phyloP scores from a whole-genome alignment of 1,284 basidiomycete species.

The Apiotrichum sp. region DNA sequence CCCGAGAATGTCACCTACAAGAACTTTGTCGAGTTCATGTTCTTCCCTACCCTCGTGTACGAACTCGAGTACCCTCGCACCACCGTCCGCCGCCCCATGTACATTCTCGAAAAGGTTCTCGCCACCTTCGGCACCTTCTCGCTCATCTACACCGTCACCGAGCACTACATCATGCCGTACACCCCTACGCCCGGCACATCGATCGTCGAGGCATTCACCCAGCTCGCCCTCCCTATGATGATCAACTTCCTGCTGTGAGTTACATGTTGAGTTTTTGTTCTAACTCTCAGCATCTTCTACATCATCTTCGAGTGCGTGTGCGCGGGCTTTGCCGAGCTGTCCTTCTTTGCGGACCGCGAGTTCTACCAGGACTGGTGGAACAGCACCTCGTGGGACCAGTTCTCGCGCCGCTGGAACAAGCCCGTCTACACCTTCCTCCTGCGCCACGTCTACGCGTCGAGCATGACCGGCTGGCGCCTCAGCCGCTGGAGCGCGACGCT shows the following conservation, averaged over 20 bases:
- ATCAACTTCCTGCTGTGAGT: constrained; percentile 49
- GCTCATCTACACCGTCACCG: constrained; percentile 79
- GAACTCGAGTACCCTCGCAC: constrained; percentile 94
- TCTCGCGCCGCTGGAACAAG: constrained; percentile 93
- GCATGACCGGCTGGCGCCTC: constrained; percentile 69
- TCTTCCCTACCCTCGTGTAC: constrained; percentile 91
- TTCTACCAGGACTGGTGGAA: constrained; percentile 99
- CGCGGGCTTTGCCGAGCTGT: constrained; percentile 88
- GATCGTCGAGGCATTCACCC: constrained; percentile 68
- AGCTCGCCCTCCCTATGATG: constrained; percentile 92
- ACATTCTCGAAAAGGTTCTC: constrained; percentile 89
- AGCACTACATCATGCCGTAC: constrained; percentile 84
- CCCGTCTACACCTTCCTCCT: constrained; percentile 69
- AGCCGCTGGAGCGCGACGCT: constrained; percentile 76
- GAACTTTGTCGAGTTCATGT: constrained; percentile 82
- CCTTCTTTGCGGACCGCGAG: constrained; percentile 87
- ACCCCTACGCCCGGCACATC: constrained; percentile 63
- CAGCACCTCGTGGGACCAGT: constrained; percentile 92
- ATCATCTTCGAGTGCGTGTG: constrained; percentile 76
- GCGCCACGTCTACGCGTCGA: constrained; percentile 86
- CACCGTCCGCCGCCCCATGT: constrained; percentile 77
- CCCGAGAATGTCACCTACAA: constrained; percentile 77
- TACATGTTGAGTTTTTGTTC: background rate
- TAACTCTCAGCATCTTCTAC: constrained; percentile 42
- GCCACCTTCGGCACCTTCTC: constrained; percentile 95